Conservation (phyloP, 1,139 yeast species). For the Blastobotrys persicus region DNA sequence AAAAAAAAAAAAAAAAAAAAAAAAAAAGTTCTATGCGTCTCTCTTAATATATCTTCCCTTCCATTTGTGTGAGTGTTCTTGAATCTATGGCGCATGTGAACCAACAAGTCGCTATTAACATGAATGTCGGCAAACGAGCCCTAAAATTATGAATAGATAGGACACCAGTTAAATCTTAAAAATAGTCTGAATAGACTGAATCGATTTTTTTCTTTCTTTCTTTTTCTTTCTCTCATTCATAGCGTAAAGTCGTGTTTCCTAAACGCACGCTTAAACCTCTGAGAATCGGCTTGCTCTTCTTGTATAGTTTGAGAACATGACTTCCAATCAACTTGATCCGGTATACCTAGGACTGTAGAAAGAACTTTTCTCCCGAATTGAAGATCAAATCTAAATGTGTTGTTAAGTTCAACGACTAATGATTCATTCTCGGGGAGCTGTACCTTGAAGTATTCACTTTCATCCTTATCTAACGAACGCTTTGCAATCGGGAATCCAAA, state of each 20-base stretch:
- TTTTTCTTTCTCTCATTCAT: constrained; percentile 13
- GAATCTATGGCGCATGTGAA: too few species aligned
- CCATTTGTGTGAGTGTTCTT: too few species aligned
- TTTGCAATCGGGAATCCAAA: constrained; percentile 18
- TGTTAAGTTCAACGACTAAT: constrained; percentile 21
- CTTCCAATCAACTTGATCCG: constrained; percentile 66
- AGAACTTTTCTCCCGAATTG: constrained; percentile 79
- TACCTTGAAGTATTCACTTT: constrained; percentile 23
- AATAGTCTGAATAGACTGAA: too few species aligned
- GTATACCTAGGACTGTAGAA: constrained; percentile 56
- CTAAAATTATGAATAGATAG: too few species aligned
- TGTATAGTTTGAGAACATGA: constrained; percentile 60
- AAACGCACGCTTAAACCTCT: constrained; percentile 52
- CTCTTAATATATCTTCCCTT: too few species aligned
- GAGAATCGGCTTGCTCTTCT: constrained; percentile 61
- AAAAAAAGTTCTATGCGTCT: too few species aligned
- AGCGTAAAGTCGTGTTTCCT: constrained; percentile 45
- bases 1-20: too few species aligned
- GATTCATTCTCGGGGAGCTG: constrained; percentile 19
- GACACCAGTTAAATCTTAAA: too few species aligned
- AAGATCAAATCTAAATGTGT: constrained; percentile 47
- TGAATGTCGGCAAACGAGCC: too few species aligned
- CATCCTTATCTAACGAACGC: constrained; percentile 15
- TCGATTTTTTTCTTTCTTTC: too few species aligned
- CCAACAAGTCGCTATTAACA: too few species aligned